Evolutionary conservation across 805 yeast genomes (phyloP), one percentile per base, ranked within the genome.

Genomic region (Helenozyma baotianmanensis): DNA sequence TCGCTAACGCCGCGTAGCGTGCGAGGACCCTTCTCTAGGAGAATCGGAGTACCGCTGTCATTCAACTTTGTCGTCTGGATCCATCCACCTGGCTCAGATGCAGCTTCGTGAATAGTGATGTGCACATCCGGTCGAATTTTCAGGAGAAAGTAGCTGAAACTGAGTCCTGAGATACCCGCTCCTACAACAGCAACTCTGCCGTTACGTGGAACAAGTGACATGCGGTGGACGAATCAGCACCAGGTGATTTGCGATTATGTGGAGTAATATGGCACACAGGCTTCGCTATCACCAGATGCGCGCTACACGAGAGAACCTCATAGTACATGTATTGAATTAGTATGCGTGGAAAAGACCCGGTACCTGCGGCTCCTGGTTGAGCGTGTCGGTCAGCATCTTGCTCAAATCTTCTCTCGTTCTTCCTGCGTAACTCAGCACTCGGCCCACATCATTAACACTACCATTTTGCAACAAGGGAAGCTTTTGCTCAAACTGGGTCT

Each of bases 1-100:
- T 78, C 78, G 34, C 87, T 82, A 5, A 75, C 75, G 0, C 96
- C 95, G 39, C 96, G 64, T 27, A 92, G 62, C 0, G 97, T 92
- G 30, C 97, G 64, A 0, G 98, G 97, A 0, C 97, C 98, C 41
- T 80, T 82, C 48, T 92, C 97, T 19, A 86, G 55, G 3, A 68
- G 38, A 0, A 71, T 54, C 2, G 45, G 42, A 6, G 48, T 45
- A 9, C 44, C 47, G 13, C 39, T 46, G 4, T 51, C 63, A 17
- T 47, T 47, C 50, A 64, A 29, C 10, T 41, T 45, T 36, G 72
- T 63, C 1, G 87, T 70, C 26, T 70, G 58, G 50, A 90, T 83
- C 73, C 83, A 89, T 0, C 98, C 98, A 10, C 96, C 97, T 4
- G 76, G 58, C 24, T 76, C 60, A 1, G 48, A 34, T 1, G 67